A percentile compares a stretch with the other conserved stretches of the same genome.
Conservation (phyloP, 768 basidiomycete species). For the Lentinula detonsa region DNA sequence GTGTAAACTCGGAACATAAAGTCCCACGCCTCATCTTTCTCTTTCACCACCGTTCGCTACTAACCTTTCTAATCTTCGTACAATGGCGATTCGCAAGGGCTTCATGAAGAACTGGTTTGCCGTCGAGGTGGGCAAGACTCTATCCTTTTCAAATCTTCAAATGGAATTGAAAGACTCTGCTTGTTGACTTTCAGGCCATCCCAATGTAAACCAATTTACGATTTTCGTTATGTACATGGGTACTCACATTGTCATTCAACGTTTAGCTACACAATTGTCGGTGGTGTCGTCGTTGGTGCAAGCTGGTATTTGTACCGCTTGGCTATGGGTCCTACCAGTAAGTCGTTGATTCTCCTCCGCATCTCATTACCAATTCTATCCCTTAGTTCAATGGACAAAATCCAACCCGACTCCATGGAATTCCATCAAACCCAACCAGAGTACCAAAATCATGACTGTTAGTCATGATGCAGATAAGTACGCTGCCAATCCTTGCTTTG, state of each 20-base stretch:
- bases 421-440: slow-evolving; percentile 67
- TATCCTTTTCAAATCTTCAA: neutral
- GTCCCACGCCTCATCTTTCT: neutral
- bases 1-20: neutral
- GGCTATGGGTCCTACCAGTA: slow-evolving; percentile 51
- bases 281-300: slow-evolving; percentile 50
- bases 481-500: slow-evolving; percentile 14
- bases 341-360: slow-evolving; percentile 14
- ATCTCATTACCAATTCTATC: neutral
- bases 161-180: neutral
- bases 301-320: slow-evolving; percentile 64
- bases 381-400: slow-evolving; percentile 49
- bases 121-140: slow-evolving; percentile 27
- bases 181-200: slow-evolving; percentile 5
- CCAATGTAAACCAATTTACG: slow-evolving; percentile 9
- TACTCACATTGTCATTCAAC: neutral
- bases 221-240: neutral
- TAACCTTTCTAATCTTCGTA: neutral
- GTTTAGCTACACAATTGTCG: slow-evolving; percentile 44
- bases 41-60: neutral
- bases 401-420: slow-evolving; percentile 90
- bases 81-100: neutral
- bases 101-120: slow-evolving; percentile 34
- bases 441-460: slow-evolving; percentile 63
- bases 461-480: slow-evolving; percentile 75